Base-by-base conservation (phyloP, 2,329 filamentous ascomycete species). In the Penicillium sp. region DNA sequence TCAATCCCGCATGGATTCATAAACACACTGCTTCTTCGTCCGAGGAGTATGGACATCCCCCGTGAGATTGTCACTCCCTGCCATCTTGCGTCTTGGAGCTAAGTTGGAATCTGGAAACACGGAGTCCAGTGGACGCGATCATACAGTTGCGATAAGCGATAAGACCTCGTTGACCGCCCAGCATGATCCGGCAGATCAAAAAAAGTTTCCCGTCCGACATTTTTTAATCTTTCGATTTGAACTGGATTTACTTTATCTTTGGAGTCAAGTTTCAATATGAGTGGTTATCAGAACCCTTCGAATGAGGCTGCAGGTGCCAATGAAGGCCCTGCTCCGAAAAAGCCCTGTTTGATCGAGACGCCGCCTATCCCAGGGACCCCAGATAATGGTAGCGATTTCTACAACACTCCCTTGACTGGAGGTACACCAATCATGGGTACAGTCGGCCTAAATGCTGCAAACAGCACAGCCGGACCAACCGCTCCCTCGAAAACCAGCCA, bases 301-400 rank as follows among this genome's bases (percentile, higher is more conserved):
- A 51, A 47, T 36, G 59, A 60, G 10, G 55, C 56, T 46, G 46
- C 59, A 42, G 58, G 50, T 45, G 41, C 48, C 27, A 53, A 46
- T 10, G 67, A 69, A 13, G 63, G 48, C 9, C 62, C 65, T 56
- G 60, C 63, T 27, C 47, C 59, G 14, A 69, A 71, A 49, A 64
- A 56, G 44, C 57, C 70, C 45, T 63, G 60, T 51, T 60, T 59
- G 44, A 65, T 58, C 40, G 67, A 72, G 47, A 64, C 63, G 57
- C 67, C 66, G 61, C 63, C 70, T 45, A 57, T 67, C 52, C 57
- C 65, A 53, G 63, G 60, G 53, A 68, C 70, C 18, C 67, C 63
- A 18, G 74, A 74, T 51, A 68, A 73, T 63, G 71, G 65, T 46
- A 76, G 71, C 54, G 72, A 76, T 62, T 75, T 76, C 41, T 76